These are phyloP conservation scores for Eucalyptus tenuipes DNA, from an alignment of 345 rosid genomes.

Conservation along the genomic window DNA sequence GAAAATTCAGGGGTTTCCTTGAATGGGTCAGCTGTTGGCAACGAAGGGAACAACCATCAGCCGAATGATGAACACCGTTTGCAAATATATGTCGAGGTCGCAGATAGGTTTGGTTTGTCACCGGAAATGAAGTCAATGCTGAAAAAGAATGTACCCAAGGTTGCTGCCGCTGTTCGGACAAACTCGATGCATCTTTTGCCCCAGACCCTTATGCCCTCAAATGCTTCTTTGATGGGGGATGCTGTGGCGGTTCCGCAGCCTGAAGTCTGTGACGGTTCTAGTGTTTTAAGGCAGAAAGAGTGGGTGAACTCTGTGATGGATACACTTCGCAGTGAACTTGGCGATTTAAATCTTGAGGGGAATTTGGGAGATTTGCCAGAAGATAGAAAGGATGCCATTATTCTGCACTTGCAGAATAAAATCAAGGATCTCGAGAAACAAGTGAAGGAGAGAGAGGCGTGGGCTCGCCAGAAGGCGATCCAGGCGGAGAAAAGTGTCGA, in stretches of 20 bases:
- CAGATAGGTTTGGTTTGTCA: constrained; percentile 75
- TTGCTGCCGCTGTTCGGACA: constrained; percentile 83
- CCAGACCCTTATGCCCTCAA: constrained; percentile 23
- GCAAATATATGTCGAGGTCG: constrained; percentile 52
- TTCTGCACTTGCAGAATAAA: constrained; percentile 46
- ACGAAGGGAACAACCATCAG: not conserved
- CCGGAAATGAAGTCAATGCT: constrained; percentile 73
- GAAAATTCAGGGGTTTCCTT: not conserved
- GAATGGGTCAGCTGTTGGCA: not conserved
- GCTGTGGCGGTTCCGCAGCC: constrained; percentile 2
- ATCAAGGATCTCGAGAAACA: constrained; percentile 70
- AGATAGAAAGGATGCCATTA: constrained; percentile 69
- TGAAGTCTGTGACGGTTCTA: not conserved
- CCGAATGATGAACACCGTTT: constrained; percentile 8
- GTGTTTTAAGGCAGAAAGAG: not conserved
- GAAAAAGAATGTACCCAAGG: constrained; percentile 78
- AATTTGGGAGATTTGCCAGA: constrained; percentile 41
- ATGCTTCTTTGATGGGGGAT: constrained; percentile 17
- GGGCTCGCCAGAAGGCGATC: constrained; percentile 97
- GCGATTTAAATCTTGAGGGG: constrained; percentile 67
- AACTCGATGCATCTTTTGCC: constrained; percentile 43
- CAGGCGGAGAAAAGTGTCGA: constrained; percentile 93
- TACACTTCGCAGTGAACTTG: not conserved
- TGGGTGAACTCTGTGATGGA: not conserved
- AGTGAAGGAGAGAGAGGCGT: constrained; percentile 78